A percentile compares a stretch with the other conserved stretches of the same genome.
These are phyloP conservation scores for Ajuga reptans DNA, from an alignment of 305 asterid species.

Conservation along the genomic window DNA sequence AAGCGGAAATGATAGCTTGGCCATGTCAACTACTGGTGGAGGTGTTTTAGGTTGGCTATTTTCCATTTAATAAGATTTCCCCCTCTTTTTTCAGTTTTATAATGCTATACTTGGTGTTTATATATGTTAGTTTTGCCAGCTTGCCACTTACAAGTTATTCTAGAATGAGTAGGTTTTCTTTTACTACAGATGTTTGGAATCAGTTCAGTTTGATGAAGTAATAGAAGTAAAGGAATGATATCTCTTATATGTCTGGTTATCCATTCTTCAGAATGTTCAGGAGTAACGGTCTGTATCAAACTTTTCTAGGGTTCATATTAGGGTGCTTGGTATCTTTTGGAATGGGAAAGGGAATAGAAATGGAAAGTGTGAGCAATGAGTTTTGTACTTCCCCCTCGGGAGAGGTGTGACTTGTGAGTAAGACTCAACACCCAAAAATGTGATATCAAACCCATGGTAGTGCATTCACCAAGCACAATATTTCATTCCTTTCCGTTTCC, in stretches of 20 bases:
- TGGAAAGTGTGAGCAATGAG: too few relatives aligned
- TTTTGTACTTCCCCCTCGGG: too few relatives aligned
- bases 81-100: not conserved
- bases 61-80: not conserved
- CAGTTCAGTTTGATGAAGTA: not conserved
- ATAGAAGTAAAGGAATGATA: not conserved
- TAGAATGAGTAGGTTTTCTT: not conserved
- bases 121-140: not conserved
- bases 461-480: too few relatives aligned
- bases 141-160: not conserved
- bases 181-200: not conserved
- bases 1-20: slow-evolving; percentile 63
- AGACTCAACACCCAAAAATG: too few relatives aligned
- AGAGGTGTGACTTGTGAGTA: too few relatives aligned
- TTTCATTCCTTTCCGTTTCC: too few relatives aligned
- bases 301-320: slow-evolving; percentile 1
- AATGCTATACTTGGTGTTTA: not conserved
- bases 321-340: too few relatives aligned
- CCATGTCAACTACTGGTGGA: slow-evolving; percentile 65
- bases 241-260: not conserved
- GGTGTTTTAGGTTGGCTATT: slow-evolving; percentile 59
- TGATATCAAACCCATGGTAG: too few relatives aligned
- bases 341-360: too few relatives aligned
- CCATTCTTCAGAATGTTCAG: not conserved
- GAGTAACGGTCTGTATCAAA: not conserved